Percentiles rank a stretch among this genome's conserved stretches.
Conservation (phyloP, 495 filamentous ascomycete species). For the Daldinia decipiens region DNA sequence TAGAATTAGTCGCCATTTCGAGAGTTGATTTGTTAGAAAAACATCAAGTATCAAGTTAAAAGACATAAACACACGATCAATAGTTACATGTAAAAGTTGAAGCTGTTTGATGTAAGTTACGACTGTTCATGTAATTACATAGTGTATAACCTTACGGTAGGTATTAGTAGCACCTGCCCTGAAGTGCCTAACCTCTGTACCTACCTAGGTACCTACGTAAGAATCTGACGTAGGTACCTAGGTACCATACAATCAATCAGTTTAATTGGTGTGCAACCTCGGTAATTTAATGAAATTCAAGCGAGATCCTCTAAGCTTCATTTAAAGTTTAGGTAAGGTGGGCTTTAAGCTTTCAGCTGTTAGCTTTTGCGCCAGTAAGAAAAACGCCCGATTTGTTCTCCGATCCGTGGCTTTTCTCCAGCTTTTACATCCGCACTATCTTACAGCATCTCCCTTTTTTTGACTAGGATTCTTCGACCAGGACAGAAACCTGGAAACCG, state of each 20-base stretch:
- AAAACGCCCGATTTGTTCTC: conserved; percentile 4
- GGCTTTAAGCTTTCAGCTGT: neutral
- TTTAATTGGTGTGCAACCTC: conserved; percentile 5
- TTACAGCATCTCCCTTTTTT: neutral
- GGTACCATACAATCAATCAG: neutral
- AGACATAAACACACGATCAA: neutral
- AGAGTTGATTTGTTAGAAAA: neutral
- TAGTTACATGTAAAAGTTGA: neutral
- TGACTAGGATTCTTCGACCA: conserved; percentile 10
- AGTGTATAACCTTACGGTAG: too few species aligned
- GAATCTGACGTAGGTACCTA: neutral
- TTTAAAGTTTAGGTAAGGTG: neutral
- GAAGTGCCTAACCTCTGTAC: neutral
- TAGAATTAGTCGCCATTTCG: neutral
- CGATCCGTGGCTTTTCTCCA: neutral
- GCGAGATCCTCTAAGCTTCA: neutral
- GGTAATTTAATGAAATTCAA: conserved; percentile 5
- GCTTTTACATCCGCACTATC: neutral
- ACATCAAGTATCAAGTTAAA: neutral
- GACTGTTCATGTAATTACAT: neutral
- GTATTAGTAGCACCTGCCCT: too few species aligned
- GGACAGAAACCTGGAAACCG: neutral
- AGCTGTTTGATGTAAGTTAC: neutral
- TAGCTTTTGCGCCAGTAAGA: neutral
- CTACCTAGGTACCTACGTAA: too few species aligned